These are phyloP conservation scores for Hypoxylon lenormandii DNA, from an alignment of 495 filamentous ascomycete genomes.

Conservation along the genomic window DNA sequence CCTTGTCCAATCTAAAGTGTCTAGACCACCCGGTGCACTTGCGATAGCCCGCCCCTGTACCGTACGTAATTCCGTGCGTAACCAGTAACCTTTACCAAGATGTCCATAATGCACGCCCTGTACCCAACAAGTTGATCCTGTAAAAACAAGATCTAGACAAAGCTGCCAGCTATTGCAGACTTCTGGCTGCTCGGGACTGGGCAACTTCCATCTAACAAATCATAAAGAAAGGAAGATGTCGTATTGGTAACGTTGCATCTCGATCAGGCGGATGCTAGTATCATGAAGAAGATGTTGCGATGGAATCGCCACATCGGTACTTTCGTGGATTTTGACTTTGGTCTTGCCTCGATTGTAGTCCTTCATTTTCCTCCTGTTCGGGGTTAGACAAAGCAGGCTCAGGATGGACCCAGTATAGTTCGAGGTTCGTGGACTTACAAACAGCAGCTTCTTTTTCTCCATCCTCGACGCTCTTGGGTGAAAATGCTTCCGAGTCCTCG, in stretches of 20 bases:
- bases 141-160: background rate
- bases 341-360: background rate
- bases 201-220: background rate
- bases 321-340: constrained; percentile 5
- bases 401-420: background rate
- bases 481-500: constrained; percentile 48
- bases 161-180: background rate
- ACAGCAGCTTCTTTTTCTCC: constrained; percentile 39
- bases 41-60: background rate
- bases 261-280: constrained; percentile 1
- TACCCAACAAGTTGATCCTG: background rate
- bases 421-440: constrained; percentile 29
- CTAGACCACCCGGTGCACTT: constrained; percentile 12
- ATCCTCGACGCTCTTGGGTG: constrained; percentile 29
- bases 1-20: background rate
- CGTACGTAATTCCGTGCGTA: background rate
- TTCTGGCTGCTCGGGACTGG: background rate
- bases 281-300: constrained; percentile 7
- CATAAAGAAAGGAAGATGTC: background rate
- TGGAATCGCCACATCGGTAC: constrained; percentile 5
- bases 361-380: constrained; percentile 18
- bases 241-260: constrained; percentile 35
- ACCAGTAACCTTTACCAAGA: background rate
- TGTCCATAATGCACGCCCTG: background rate
- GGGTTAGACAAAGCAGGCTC: background rate